Evolutionary conservation across 371 early-diverging fungal genomes (phyloP).

Genomic region (Mortierella sp.): DNA sequence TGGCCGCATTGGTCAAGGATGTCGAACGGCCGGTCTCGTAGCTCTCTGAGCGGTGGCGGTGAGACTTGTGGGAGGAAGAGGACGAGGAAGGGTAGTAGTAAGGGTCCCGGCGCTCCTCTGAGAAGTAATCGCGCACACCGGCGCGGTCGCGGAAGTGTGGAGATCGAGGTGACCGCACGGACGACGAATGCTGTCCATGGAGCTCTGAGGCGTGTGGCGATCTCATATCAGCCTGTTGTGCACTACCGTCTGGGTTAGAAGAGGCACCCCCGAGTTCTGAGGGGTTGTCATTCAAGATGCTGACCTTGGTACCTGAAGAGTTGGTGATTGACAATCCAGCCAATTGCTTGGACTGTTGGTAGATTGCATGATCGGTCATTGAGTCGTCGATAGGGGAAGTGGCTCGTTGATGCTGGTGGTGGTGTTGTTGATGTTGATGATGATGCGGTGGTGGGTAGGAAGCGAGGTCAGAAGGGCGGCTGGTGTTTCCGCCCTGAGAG

Average conservation of each 20-base stretch:
- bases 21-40: constrained; percentile 44
- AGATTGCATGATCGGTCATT: constrained; percentile 41
- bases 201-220: constrained; percentile 9
- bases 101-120: constrained; percentile 39
- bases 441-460: background rate
- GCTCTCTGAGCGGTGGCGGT: constrained; percentile 49
- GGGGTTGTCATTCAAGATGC: constrained; percentile 45
- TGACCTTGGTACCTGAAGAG: constrained; percentile 51
- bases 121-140: constrained; percentile 35
- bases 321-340: constrained; percentile 58
- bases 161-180: constrained; percentile 46
- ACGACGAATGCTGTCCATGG: constrained; percentile 1
- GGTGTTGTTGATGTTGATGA: constrained; percentile 9
- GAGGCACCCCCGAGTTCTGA: constrained; percentile 27
- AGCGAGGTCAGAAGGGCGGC: constrained; percentile 4
- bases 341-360: constrained; percentile 51
- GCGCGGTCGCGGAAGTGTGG: constrained; percentile 35
- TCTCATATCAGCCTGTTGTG: background rate
- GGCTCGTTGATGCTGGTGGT: constrained; percentile 11
- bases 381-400: constrained; percentile 9
- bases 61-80: constrained; percentile 19
- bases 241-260: constrained; percentile 6
- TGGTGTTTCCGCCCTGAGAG: constrained; percentile 11
- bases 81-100: constrained; percentile 22
- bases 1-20: constrained; percentile 48